Conservation (phyloP, 192 early-diverging fungal species). For the Coemansia sp. region DNA sequence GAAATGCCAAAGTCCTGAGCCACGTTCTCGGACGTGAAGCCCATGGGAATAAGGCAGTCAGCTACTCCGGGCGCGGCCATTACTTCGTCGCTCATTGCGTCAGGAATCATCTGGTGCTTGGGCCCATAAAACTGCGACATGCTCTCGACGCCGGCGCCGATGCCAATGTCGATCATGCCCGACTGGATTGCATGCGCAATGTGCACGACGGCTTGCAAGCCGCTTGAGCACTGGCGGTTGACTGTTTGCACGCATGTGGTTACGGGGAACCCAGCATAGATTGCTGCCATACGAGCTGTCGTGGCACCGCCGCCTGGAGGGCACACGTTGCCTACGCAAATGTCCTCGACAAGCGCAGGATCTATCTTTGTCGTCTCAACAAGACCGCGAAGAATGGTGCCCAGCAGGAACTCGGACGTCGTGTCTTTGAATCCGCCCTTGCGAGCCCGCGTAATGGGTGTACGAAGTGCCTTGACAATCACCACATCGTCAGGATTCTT, state of each 20-base stretch:
- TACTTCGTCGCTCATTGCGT: conserved; percentile 73
- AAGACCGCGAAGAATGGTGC: conserved; percentile 72
- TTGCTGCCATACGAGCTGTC: conserved; percentile 85
- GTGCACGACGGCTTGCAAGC: conserved; percentile 84
- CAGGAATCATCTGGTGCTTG: conserved; percentile 66
- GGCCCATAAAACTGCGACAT: conserved; percentile 88
- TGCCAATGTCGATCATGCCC: conserved; percentile 88
- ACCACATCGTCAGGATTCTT: conserved; percentile 91
- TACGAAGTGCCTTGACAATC: conserved; percentile 86
- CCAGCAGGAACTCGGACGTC: conserved; percentile 76
- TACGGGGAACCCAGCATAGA: conserved; percentile 89
- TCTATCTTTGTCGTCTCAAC: conserved; percentile 79
- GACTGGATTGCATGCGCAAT: conserved; percentile 86
- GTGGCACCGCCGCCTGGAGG: conserved; percentile 88
- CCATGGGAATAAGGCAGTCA: conserved; percentile 88
- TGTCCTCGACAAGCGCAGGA: conserved; percentile 84
- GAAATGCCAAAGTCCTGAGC: conserved; percentile 81
- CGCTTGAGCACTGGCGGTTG: conserved; percentile 94
- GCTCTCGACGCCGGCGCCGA: conserved; percentile 92
- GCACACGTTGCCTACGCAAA: conserved; percentile 92
- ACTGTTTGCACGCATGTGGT: conserved; percentile 76
- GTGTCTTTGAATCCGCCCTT: conserved; percentile 94
- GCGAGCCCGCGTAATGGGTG: conserved; percentile 83
- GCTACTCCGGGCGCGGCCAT: conserved; percentile 68
- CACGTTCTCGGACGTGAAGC: conserved; percentile 97